Evolutionary conservation across 1,284 basidiomycete species (phyloP).

Genomic region (Testicularia cyperi): DNA sequence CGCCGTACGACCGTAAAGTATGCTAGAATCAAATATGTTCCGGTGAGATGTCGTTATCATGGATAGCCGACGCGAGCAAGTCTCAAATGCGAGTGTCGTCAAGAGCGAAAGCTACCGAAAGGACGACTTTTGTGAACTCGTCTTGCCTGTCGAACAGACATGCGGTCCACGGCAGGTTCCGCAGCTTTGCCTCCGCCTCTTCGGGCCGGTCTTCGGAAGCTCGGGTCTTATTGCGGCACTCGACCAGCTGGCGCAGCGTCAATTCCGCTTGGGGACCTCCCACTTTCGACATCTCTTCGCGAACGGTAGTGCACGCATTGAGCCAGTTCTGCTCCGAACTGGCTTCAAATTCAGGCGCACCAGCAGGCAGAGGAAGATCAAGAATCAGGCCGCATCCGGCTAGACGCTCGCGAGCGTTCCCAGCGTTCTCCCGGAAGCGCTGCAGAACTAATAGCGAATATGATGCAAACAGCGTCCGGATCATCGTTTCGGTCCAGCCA

Average conservation of each 20-base stretch:
- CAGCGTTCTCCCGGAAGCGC: conserved; percentile 41
- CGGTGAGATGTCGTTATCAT: too few relatives aligned
- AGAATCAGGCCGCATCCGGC: conserved; percentile 40
- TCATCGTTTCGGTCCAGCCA: conserved; percentile 45
- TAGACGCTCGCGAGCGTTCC: conserved; percentile 21
- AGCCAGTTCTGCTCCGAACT: conserved; percentile 39
- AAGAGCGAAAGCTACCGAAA: conserved; percentile 46
- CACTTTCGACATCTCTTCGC: conserved; percentile 13
- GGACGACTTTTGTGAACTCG: conserved; percentile 47
- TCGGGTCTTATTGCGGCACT: conserved; percentile 17
- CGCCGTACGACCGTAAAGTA: too few relatives aligned
- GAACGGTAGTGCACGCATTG: conserved; percentile 13
- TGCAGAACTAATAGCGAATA: conserved; percentile 51
- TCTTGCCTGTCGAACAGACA: conserved; percentile 41
- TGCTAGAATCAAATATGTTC: too few relatives aligned
- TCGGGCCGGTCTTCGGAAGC: background rate
- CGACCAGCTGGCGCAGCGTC: conserved; percentile 37
- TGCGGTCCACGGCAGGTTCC: conserved; percentile 20
- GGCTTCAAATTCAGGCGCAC: conserved; percentile 49
- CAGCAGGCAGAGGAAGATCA: conserved; percentile 43
- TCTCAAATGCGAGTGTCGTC: conserved; percentile 30
- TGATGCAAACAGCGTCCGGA: conserved; percentile 44
- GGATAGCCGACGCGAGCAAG: too few relatives aligned
- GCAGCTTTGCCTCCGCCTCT: conserved; percentile 15
- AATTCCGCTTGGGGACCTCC: conserved; percentile 11